Evolutionary conservation across 208 protist genomes (phyloP), one percentile per base, ranked within the genome.

Genomic region (Blechomonas ayalai): DNA sequence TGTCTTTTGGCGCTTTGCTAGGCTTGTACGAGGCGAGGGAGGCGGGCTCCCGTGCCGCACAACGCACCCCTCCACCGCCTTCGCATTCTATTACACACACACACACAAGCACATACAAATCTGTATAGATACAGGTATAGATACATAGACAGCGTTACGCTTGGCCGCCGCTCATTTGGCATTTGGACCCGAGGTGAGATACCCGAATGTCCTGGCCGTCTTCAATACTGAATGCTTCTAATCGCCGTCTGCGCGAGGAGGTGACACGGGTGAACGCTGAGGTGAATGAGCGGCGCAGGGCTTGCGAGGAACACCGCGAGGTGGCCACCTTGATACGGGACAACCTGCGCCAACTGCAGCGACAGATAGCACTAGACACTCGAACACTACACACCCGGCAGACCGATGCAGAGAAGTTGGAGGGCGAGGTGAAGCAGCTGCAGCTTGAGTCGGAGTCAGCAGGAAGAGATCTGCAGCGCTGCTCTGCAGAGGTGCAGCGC

Each of bases 211-310:
- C 67, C 33, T 85, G 74, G 73, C 82, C 82, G 23, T 37, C 55
- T 15, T 68, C 48, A 27, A 36, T 88, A 19, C 63, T 92, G 16
- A 87, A 74, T 43, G 60, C 67, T 24, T 60, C 65, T 25, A 92
- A 92, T 56, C 71, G 67, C 33, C 43, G 24, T 18, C 38, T 92
- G 24, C 75, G 45, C 27, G 69, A 76, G 19, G 41, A 51, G 15
- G 48, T 80, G 24, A 67, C 72, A 27, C 25, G 48, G 25, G 35
- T 64, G 16, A 61, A 59, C 4, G 28, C 49, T 3, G 43, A 68
- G 3, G 24, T 87, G 2, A 39, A 46, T 22, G 70, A 59, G 3
- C 41, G 73, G 19, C 57, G 67, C 22, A 48, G 59, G 4, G 48
- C 57, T n/a, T 39, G 56, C 22, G 44, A 9, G 7, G 74, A 91